Base-by-base conservation (phyloP, 441 rosid species). In the Breynia disticha region DNA sequence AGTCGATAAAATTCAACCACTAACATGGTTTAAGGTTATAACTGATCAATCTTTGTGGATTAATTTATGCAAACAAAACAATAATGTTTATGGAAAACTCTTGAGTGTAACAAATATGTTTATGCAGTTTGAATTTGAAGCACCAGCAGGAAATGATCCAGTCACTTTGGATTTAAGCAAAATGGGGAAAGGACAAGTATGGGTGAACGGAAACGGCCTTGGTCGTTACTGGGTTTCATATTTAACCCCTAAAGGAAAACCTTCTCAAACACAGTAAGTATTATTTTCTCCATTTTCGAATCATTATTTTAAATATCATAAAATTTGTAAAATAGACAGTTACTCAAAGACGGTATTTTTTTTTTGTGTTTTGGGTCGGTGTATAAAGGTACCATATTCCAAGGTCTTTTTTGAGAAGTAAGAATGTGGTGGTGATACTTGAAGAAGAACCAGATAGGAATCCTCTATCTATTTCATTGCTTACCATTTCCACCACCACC, bases 161-260 rank as follows among this genome's bases (percentile, higher is more conserved):
- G 65, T 90, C 24, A 82, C 77, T 2, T 35, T 90, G 68, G 79
- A 90, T 75, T 79, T 90, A 17, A 72, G 54, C 43, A 67, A 79
- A 28, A 82, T 89, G 95, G 83, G 87, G 57, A 86, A 89, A 71
- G 95, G 95, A 0, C 77, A 82, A 74, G 86, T 75, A 42, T 89
- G 93, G 90, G 79, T 89, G 52, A 86, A 89, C n/a, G 90, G 95
- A 17, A 63, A 64, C 54, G 73, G 87, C 73, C 84, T 90, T 38
- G 97, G 96, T 51, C 82, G 96, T 38, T 87, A 78, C 48, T 90
- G 93, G 97, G 59, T 74, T 59, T 82, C 91, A n/a, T 71, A 83
- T 57, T 76, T 44, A 46, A 84, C 87, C n/a, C 35, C 67, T 41
- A 56, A 68, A 3, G 86, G 81, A 3, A 73, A 35, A 58, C 85